Percentiles rank a stretch among this genome's conserved stretches.
Conservation (phyloP, 805 yeast genomes). For the Blastobotrys attinorum region DNA sequence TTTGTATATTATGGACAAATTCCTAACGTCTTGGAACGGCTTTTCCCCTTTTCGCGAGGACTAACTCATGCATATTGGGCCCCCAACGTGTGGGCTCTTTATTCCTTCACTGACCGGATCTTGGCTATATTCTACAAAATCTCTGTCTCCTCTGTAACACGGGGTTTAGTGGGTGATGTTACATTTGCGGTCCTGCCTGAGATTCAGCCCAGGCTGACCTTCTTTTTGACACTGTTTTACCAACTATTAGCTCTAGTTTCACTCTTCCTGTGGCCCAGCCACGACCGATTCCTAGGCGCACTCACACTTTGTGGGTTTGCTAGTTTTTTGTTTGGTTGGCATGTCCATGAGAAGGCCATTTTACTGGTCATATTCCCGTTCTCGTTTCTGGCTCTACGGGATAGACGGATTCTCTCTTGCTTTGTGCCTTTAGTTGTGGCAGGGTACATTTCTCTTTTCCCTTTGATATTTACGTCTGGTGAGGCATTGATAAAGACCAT, state of each 20-base stretch:
- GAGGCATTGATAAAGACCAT: slow-evolving; percentile 72
- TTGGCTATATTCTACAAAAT: slow-evolving; percentile 31
- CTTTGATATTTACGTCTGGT: slow-evolving; percentile 69
- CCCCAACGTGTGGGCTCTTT: slow-evolving; percentile 94
- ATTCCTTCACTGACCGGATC: slow-evolving; percentile 72
- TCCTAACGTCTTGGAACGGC: slow-evolving; percentile 55
- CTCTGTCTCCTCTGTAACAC: slow-evolving; percentile 44
- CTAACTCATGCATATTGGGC: slow-evolving; percentile 99
- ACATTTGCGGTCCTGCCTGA: slow-evolving; percentile 74
- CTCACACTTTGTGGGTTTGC: slow-evolving; percentile 86
- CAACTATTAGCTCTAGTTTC: slow-evolving; percentile 75
- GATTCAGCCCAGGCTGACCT: slow-evolving; percentile 70
- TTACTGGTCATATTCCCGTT: slow-evolving; percentile 82
- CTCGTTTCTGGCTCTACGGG: slow-evolving; percentile 64
- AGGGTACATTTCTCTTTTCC: slow-evolving; percentile 83
- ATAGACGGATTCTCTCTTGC: slow-evolving; percentile 61
- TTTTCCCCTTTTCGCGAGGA: slow-evolving; percentile 93
- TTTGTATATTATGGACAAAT: slow-evolving; percentile 54
- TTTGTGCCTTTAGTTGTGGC: slow-evolving; percentile 67
- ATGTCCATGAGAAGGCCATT: slow-evolving; percentile 97
- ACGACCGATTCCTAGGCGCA: slow-evolving; percentile 72
- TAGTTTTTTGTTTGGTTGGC: slow-evolving; percentile 95
- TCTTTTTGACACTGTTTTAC: slow-evolving; percentile 72
- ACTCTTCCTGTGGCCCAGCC: slow-evolving; percentile 51
- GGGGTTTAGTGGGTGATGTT: slow-evolving; percentile 90